These are phyloP conservation scores for Trichoderma sp. DNA, from an alignment of 2,329 filamentous ascomycete genomes.

Conservation along the genomic window DNA sequence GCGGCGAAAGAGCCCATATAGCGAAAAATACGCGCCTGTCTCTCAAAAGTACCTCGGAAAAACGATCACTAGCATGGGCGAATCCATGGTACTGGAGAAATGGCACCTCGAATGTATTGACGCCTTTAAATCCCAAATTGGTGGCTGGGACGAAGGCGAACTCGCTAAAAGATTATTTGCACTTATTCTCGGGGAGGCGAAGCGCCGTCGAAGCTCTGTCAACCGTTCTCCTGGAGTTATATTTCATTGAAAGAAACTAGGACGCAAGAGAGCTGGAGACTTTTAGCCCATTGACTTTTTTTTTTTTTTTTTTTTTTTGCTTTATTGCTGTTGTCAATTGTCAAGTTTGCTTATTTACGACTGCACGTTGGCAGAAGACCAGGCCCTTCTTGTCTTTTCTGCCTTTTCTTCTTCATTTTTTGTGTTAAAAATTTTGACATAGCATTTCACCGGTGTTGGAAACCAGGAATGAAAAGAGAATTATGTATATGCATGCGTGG, in stretches of 20 bases:
- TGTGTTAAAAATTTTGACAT: background rate
- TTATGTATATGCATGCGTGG: slow-evolving; percentile 25
- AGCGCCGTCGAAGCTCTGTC: slow-evolving; percentile 32
- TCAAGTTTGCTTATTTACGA: background rate
- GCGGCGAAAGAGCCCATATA: slow-evolving; percentile 48
- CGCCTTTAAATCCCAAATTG: slow-evolving; percentile 54
- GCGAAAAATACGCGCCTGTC: slow-evolving; percentile 36
- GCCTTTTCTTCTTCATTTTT: background rate
- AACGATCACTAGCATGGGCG: slow-evolving; percentile 51
- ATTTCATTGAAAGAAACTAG: slow-evolving; percentile 38
- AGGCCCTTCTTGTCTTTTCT: background rate
- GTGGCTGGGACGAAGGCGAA: slow-evolving; percentile 54
- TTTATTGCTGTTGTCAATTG: background rate
- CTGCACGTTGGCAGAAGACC: background rate
- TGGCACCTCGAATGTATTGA: slow-evolving; percentile 64
- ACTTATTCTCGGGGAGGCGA: slow-evolving; percentile 55
- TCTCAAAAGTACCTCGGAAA: slow-evolving; percentile 51
- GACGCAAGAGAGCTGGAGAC: background rate
- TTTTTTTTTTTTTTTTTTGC: too few species aligned
- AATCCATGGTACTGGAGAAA: slow-evolving; percentile 52
- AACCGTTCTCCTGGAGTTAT: slow-evolving; percentile 35
- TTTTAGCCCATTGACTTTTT: background rate
- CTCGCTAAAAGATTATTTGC: slow-evolving; percentile 58
- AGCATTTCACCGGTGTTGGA: slow-evolving; percentile 20
- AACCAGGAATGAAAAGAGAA: background rate